Percentiles rank a stretch among this genome's conserved stretches.
Conservation (phyloP, 2,329 filamentous ascomycete genomes). For the Fusarium sp. region DNA sequence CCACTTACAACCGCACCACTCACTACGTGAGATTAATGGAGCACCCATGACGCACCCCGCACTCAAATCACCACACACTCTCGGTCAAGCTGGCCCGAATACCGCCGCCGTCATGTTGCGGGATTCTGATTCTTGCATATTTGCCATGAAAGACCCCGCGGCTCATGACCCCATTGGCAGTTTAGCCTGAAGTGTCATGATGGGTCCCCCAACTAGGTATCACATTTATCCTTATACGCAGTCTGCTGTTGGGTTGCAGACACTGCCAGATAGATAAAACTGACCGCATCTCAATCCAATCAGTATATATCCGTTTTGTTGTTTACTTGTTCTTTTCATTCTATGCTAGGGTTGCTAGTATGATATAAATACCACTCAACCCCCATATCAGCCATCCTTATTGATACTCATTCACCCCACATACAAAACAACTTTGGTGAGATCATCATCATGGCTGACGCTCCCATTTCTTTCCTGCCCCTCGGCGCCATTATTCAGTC, state of each 20-base stretch:
- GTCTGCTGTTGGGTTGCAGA: conserved; percentile 11
- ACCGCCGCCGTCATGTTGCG: conserved; percentile 11
- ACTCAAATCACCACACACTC: conserved; percentile 25
- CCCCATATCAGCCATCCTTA: conserved; percentile 19
- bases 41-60: conserved; percentile 39
- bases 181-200: conserved; percentile 48
- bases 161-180: conserved; percentile 35
- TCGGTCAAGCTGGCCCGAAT: conserved; percentile 32
- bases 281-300: conserved; percentile 26
- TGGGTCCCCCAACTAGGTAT: conserved; percentile 34
- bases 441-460: conserved; percentile 56
- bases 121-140: conserved; percentile 5
- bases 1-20: conserved; percentile 42
- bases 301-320: neutral
- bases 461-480: conserved; percentile 75
- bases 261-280: conserved; percentile 29
- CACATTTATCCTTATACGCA: conserved; percentile 41
- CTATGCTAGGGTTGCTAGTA: neutral
- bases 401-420: conserved; percentile 5
- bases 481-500: conserved; percentile 85
- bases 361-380: conserved; percentile 19
- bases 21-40: conserved; percentile 27
- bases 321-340: conserved; percentile 9
- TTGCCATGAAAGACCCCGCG: conserved; percentile 18
- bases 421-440: conserved; percentile 14